Conservation (phyloP, 305 asterid genomes). For the Striga hermonthica region DNA sequence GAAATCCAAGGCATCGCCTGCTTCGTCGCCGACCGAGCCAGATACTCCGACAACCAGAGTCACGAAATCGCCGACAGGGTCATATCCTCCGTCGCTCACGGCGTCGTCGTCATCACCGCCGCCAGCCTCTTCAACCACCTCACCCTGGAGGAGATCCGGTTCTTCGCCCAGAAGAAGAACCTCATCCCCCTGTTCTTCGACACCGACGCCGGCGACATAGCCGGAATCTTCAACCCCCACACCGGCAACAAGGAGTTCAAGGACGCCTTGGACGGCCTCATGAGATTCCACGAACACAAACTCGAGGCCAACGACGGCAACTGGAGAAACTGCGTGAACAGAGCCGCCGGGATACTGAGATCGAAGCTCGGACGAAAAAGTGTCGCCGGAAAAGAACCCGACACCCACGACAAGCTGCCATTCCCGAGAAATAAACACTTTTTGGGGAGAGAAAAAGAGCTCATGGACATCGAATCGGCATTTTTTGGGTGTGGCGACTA, state of each 20-base stretch:
- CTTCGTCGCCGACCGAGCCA: conserved; percentile 74
- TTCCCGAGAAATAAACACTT: conserved; percentile 61
- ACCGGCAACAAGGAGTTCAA: conserved; percentile 57
- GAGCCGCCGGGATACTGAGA: conserved; percentile 56
- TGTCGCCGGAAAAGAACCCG: conserved; percentile 50
- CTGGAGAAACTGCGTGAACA: conserved; percentile 69
- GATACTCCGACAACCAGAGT: conserved; percentile 67
- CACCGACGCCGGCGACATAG: conserved; percentile 44
- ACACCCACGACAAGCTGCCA: conserved; percentile 58
- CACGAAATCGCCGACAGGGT: conserved; percentile 85
- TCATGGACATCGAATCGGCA: conserved; percentile 60
- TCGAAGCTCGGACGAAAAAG: conserved; percentile 80
- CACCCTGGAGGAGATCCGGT: conserved; percentile 76
- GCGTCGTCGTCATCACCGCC: conserved; percentile 58
- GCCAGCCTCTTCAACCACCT: conserved; percentile 50
- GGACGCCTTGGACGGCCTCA: conserved; percentile 70
- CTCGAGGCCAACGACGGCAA: conserved; percentile 67
- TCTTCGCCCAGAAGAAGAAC: conserved; percentile 88
- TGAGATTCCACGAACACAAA: conserved; percentile 53
- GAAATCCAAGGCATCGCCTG: conserved; percentile 89
- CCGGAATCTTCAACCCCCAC: conserved; percentile 35
- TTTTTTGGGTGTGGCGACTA: conserved; percentile 66
- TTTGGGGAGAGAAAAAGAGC: conserved; percentile 73
- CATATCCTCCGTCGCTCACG: conserved; percentile 66
- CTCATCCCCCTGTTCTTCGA: conserved; percentile 74